Conservation (phyloP, 202 grass and related monocot genomes). For the Thinopyrum obtusiflorum region DNA sequence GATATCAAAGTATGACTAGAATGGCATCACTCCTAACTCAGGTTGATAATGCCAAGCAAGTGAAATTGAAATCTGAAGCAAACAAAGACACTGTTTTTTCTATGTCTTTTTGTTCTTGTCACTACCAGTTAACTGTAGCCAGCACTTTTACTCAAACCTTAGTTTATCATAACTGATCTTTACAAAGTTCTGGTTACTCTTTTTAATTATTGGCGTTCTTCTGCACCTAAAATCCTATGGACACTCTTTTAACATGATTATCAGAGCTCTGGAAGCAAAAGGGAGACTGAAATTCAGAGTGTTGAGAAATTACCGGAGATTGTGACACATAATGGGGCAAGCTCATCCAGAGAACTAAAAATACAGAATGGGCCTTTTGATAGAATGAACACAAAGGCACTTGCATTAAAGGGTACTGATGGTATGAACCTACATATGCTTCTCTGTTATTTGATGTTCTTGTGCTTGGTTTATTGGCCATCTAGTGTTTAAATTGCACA, state of each 20-base stretch:
- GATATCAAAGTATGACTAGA: constrained; percentile 5
- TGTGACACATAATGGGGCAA: constrained; percentile 38
- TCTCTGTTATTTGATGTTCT: constrained; percentile 14
- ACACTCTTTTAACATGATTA: constrained; percentile 19
- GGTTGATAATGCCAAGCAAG: constrained; percentile 10
- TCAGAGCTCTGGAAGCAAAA: constrained; percentile 77
- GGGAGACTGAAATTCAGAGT: constrained; percentile 67
- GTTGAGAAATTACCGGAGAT: constrained; percentile 49
- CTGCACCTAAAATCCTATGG: constrained; percentile 9
- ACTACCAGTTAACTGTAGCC: background rate
- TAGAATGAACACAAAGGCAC: constrained; percentile 31
- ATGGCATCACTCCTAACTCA: background rate
- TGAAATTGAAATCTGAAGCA: constrained; percentile 7
- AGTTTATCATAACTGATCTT: constrained; percentile 14
- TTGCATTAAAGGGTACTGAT: constrained; percentile 29
- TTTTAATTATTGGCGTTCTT: constrained; percentile 3
- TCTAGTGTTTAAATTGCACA: background rate
- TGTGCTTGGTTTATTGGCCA: constrained; percentile 7
- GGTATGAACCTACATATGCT: constrained; percentile 27
- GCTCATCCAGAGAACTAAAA: constrained; percentile 50
- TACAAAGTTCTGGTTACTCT: constrained; percentile 24
- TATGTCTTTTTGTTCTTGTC: constrained; percentile 3
- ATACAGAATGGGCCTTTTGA: constrained; percentile 31
- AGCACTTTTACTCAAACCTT: constrained; percentile 14
- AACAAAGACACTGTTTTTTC: background rate